These are phyloP conservation scores for Aurinia saxatilis DNA, from an alignment of 345 rosid genomes.

Conservation along the genomic window DNA sequence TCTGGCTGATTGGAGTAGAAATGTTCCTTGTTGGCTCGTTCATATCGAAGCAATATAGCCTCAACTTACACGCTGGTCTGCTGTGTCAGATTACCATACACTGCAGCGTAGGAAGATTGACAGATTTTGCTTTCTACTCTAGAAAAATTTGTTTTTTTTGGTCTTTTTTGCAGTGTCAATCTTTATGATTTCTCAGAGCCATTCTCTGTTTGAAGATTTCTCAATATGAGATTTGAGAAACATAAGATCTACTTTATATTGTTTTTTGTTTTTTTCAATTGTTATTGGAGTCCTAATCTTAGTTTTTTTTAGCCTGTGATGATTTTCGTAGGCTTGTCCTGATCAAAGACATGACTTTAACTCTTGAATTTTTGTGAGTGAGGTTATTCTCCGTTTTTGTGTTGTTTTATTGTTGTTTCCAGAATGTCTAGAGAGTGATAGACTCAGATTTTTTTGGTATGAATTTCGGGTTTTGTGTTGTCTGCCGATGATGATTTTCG, in stretches of 20 bases:
- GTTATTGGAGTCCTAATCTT: no score
- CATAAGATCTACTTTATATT: no score
- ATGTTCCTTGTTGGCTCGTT: slow-evolving; percentile 43
- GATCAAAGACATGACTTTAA: slow-evolving; percentile 22
- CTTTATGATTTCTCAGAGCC: background rate
- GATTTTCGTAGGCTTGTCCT: slow-evolving; percentile 45
- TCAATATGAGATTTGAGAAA: no score
- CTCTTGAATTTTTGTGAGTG: slow-evolving; percentile 14
- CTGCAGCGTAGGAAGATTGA: slow-evolving; percentile 36
- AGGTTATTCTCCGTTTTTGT: no score
- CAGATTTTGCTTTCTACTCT: no score
- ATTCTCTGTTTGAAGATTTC: background rate
- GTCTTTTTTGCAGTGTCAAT: no score
- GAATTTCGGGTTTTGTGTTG: no score
- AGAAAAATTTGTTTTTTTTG: background rate
- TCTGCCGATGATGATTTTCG: slow-evolving; percentile 34
- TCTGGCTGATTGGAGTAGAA: slow-evolving; percentile 29
- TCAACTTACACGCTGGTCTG: slow-evolving; percentile 37
- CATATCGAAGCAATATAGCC: slow-evolving; percentile 39
- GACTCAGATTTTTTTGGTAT: no score
- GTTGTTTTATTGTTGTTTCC: no score
- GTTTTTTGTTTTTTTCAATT: no score
- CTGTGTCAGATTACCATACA: slow-evolving; percentile 19
- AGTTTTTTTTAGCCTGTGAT: no score
- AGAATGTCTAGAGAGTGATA: no score